A percentile compares a stretch with the other conserved stretches of the same genome.
These are phyloP conservation scores for Monilinia vaccinii-corymbosi DNA, from an alignment of 2,329 filamentous ascomycete genomes.

Conservation along the genomic window DNA sequence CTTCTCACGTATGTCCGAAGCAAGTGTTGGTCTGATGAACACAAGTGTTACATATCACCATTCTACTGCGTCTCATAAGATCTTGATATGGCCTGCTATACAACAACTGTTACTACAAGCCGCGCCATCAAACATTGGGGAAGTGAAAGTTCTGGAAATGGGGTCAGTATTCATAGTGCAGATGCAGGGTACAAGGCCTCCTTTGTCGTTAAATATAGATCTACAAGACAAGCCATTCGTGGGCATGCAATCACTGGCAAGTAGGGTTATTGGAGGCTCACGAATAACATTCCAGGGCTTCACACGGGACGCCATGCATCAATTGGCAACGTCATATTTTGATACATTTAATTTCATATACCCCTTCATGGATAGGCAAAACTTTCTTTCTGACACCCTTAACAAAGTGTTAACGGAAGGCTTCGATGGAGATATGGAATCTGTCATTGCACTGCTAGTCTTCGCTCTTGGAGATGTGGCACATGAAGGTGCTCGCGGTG, in stretches of 20 bases:
- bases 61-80: slow-evolving; percentile 38
- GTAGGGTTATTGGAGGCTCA: slow-evolving; percentile 20
- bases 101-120: slow-evolving; percentile 33
- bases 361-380: slow-evolving; percentile 48
- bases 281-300: slow-evolving; percentile 30
- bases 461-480: slow-evolving; percentile 51
- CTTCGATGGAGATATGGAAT: slow-evolving; percentile 40
- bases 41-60: slow-evolving; percentile 22
- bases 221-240: slow-evolving; percentile 23
- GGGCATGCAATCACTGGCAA: slow-evolving; percentile 28
- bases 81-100: slow-evolving; percentile 41
- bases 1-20: neutral
- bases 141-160: slow-evolving; percentile 32
- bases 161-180: slow-evolving; percentile 32
- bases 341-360: slow-evolving; percentile 49
- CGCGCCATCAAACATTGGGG: slow-evolving; percentile 27
- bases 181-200: slow-evolving; percentile 21
- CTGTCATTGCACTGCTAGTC: slow-evolving; percentile 46
- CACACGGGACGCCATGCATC: slow-evolving; percentile 41
- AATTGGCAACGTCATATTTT: slow-evolving; percentile 46
- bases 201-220: slow-evolving; percentile 22
- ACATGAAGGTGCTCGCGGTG: slow-evolving; percentile 40
- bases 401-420: slow-evolving; percentile 37
- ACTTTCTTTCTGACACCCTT: slow-evolving; percentile 41
- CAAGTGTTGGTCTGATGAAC: slow-evolving; percentile 12